phyloP scores from a whole-genome alignment of 2,329 filamentous ascomycete species.

The Colletotrichum sp. region DNA sequence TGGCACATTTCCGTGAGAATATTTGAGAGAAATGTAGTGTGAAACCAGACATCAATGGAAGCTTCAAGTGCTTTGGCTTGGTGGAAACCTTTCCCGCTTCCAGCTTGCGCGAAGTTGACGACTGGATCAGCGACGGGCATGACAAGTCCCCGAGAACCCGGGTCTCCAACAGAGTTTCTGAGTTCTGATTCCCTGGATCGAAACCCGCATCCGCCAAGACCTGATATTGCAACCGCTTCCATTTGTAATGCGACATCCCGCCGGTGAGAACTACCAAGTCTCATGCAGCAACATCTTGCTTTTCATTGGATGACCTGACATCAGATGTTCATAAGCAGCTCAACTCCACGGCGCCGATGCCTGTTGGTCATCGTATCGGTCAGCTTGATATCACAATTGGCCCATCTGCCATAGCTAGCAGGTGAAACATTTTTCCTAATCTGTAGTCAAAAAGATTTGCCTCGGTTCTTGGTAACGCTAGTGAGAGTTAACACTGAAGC shows the following conservation, averaged over 20 bases:
- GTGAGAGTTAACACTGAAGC: neutral
- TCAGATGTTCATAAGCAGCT: neutral
- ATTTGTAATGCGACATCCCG: neutral
- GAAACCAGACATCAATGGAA: neutral
- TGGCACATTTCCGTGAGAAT: neutral
- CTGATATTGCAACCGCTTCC: neutral
- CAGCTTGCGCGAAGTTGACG: neutral
- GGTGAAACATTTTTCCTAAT: neutral
- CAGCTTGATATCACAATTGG: neutral
- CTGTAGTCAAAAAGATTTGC: neutral
- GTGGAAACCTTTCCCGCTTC: neutral
- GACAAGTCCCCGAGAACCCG: neutral
- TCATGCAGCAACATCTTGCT: neutral
- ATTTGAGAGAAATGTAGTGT: neutral
- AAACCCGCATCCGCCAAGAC: neutral
- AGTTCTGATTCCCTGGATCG: neutral
- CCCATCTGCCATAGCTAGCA: neutral
- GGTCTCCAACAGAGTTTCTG: neutral
- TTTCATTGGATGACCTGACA: neutral
- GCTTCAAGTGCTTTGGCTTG: neutral
- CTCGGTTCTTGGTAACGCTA: neutral
- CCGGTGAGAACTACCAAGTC: neutral
- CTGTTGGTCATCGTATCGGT: neutral
- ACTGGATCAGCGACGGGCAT: neutral
- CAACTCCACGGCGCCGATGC: neutral